These are phyloP conservation scores for Phytopythium kandeliae DNA, from an alignment of 352 stramenopile species.

Conservation along the genomic window DNA sequence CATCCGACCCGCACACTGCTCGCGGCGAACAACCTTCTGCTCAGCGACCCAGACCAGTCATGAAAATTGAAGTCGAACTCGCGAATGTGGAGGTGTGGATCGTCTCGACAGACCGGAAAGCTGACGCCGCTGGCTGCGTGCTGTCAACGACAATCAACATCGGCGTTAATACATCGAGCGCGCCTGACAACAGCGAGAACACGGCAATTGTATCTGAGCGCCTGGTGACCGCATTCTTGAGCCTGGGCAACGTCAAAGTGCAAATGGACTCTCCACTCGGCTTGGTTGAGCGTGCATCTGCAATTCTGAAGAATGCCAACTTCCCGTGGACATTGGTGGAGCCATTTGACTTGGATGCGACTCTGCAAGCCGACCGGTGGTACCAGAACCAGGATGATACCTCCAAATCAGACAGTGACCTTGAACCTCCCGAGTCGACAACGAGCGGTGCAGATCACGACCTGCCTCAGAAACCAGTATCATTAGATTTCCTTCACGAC, in stretches of 20 bases:
- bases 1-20: neutral
- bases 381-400: neutral
- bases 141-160: slow-evolving; percentile 25
- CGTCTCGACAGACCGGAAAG: slow-evolving; percentile 53
- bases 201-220: neutral
- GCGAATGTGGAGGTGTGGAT: slow-evolving; percentile 60
- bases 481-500: slow-evolving; percentile 14
- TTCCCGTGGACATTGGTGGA: slow-evolving; percentile 43
- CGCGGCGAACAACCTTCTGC: neutral
- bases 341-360: slow-evolving; percentile 32
- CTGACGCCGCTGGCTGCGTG: slow-evolving; percentile 46
- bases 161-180: slow-evolving; percentile 5
- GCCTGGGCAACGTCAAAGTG: slow-evolving; percentile 24
- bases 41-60: slow-evolving; percentile 15
- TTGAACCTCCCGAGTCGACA: neutral
- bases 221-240: slow-evolving; percentile 2
- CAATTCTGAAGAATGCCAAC: slow-evolving; percentile 7
- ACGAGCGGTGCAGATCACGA: neutral
- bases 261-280: slow-evolving; percentile 21
- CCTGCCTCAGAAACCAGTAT: neutral
- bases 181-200: neutral
- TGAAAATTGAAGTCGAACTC: slow-evolving; percentile 42
- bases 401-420: neutral
- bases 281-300: slow-evolving; percentile 3
- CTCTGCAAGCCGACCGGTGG: slow-evolving; percentile 6